Evolutionary conservation across 176 grass and related monocot genomes (phyloP), one percentile per base, ranked within the genome.

Genomic region (Stipa capillata): DNA sequence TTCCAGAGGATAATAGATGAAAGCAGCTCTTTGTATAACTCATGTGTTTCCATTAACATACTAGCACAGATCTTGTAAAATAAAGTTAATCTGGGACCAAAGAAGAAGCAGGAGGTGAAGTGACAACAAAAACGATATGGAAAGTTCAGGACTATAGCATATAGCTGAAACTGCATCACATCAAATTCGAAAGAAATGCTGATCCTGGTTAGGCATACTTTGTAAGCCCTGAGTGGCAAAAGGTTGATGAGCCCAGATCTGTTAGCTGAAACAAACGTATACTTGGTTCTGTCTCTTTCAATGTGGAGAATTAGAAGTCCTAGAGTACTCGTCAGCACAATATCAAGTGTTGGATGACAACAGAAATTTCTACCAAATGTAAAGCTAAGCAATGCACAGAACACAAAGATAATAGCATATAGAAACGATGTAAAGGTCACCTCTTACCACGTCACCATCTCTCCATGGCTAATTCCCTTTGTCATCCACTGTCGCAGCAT

Each of bases 401-500:
- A 33, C 1, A 21, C 18, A 8, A 68, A 68, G 21, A 56, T 8
- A 14, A 45, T 5, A 52, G 25, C 36, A 50, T 63, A 60, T 42
- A 49, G 8, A 67, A 52, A 67, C 5, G 13, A 53, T 65, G 58
- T 34, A 18, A 47, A 7, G 9, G 9, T 17, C 64, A 55, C 17
- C 18, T 60, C 56, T 79, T 85, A 97, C 94, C 85, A 85, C 7
- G 74, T 82, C 17, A 65, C 45, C 61, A 84, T 87, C 61, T 87
- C 84, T 75, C 91, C 79, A 86, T 90, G 81, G 36, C 79, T 74
- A 48, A 97, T 60, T 36, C 94, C 94, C 28, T 84, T 81, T 49
- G 68, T 88, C 82, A 94, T 91, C 94, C 94, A 97, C 12, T 28
- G 27, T 11, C 82, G 68, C 65, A 94, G 74, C 37, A 82, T 84